These are phyloP conservation scores for Entelexis sorbosivorans DNA, from an alignment of 1,139 yeast genomes.

Conservation along the genomic window DNA sequence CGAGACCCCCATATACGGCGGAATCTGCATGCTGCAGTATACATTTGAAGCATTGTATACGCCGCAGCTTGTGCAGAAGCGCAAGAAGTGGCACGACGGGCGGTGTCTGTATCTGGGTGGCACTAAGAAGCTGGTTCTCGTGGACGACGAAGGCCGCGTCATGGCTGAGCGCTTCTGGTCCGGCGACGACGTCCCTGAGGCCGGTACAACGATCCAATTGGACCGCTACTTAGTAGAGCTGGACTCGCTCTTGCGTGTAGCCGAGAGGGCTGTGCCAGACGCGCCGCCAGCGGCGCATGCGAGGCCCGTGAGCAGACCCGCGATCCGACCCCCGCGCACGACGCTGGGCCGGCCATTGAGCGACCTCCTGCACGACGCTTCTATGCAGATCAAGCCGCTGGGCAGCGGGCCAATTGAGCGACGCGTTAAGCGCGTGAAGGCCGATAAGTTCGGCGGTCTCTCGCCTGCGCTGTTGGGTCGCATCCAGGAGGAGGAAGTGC, in stretches of 20 bases:
- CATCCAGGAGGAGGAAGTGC: not conserved
- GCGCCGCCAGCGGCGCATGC: not conserved
- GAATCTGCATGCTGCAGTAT: not conserved
- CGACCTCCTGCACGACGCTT: conserved; percentile 7
- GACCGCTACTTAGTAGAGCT: conserved; percentile 17
- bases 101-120: not conserved
- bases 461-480: conserved; percentile 1
- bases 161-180: conserved; percentile 18
- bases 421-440: conserved; percentile 4
- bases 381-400: conserved; percentile 3
- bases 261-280: not conserved
- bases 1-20: too few relatives aligned
- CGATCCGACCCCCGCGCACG: not conserved
- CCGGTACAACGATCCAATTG: conserved; percentile 11
- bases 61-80: conserved; percentile 21
- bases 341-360: conserved; percentile 1
- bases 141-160: conserved; percentile 17
- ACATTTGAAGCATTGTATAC: conserved; percentile 18
- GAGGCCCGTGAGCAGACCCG: not conserved
- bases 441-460: conserved; percentile 3
- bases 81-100: conserved; percentile 23
- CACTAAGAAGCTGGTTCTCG: conserved; percentile 6
- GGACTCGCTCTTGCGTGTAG: conserved; percentile 6
- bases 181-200: conserved; percentile 9
- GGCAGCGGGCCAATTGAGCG: not conserved